Conservation (phyloP, 23 red algal genomes). For the Agarophyton chilense region DNA sequence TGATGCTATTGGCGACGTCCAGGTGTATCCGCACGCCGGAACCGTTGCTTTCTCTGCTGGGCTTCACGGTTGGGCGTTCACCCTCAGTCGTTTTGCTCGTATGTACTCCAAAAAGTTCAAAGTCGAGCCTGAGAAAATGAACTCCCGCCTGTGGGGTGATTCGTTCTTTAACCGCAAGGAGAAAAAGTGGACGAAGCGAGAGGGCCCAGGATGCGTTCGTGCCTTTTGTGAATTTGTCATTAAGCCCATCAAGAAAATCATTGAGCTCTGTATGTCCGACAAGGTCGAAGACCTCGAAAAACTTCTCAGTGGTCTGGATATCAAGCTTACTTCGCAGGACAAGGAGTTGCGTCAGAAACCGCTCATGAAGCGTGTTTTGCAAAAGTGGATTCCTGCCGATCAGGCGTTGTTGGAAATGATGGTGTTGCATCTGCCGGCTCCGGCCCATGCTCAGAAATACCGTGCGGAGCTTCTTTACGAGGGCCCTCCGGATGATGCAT, state of each 20-base stretch:
- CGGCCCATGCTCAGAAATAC: slow-evolving; percentile 97
- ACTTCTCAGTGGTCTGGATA: slow-evolving; percentile 68
- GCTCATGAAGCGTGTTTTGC: slow-evolving; percentile 99
- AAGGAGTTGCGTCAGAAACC: slow-evolving; percentile 94
- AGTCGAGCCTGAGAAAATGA: slow-evolving; percentile 95
- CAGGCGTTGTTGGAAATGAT: slow-evolving; percentile 99
- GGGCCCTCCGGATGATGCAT: slow-evolving; percentile 94
- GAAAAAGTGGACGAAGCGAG: slow-evolving; percentile 97
- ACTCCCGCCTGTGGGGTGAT: slow-evolving; percentile 95
- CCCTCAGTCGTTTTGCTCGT: slow-evolving; percentile 95
- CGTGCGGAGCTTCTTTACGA: slow-evolving; percentile 96
- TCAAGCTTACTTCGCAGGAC: slow-evolving; percentile 92
- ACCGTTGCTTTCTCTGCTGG: slow-evolving; percentile 99
- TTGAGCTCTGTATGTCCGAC: slow-evolving; percentile 96
- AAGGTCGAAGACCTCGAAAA: slow-evolving; percentile 95
- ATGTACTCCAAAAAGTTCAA: slow-evolving; percentile 99
- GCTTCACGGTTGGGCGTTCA: slow-evolving; percentile 99
- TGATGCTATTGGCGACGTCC: slow-evolving; percentile 87
- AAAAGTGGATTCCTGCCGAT: slow-evolving; percentile 99
- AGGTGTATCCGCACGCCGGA: slow-evolving; percentile 89
- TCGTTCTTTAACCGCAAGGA: slow-evolving; percentile 90
- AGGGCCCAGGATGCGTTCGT: slow-evolving; percentile 55
- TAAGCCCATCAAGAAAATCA: slow-evolving; percentile 98
- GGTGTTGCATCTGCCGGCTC: slow-evolving; percentile 93
- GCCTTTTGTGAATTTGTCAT: slow-evolving; percentile 99